Percentiles rank a stretch among this genome's conserved stretches.
These are phyloP conservation scores for Rhodamnia rubescens DNA, from an alignment of 345 rosid species.

Conservation along the genomic window DNA sequence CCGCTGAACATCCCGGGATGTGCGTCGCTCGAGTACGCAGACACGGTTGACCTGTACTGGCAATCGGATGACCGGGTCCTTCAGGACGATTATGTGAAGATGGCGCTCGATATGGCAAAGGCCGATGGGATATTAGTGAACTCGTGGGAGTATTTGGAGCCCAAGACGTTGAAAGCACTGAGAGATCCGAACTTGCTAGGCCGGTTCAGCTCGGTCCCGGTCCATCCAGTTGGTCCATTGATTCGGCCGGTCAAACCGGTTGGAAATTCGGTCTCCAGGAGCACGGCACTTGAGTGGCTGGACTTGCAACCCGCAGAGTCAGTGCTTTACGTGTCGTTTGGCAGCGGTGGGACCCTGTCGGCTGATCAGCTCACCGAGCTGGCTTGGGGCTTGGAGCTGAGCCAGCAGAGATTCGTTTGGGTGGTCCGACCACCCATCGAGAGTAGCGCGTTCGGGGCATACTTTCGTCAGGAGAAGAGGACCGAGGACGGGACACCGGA, in stretches of 20 bases:
- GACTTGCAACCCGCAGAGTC: conserved; percentile 36
- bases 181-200: conserved; percentile 3
- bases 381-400: conserved; percentile 27
- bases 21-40: conserved; percentile 16
- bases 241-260: not conserved
- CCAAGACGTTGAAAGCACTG: conserved; percentile 15
- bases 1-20: conserved; percentile 45
- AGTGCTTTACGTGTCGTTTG: conserved; percentile 55
- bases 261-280: not conserved
- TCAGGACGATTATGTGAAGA: not conserved
- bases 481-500: not conserved
- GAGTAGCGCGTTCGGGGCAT: not conserved
- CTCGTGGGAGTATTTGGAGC: conserved; percentile 40
- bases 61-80: not conserved
- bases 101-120: conserved; percentile 16
- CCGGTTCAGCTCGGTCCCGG: not conserved
- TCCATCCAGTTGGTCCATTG: conserved; percentile 20
- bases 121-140: conserved; percentile 48
- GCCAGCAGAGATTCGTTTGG: conserved; percentile 37
- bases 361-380: conserved; percentile 17
- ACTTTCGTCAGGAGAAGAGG: not conserved
- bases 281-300: conserved; percentile 23
- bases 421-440: conserved; percentile 29
- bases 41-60: conserved; percentile 2
- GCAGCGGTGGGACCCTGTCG: conserved; percentile 58